Evolutionary conservation across 768 basidiomycete species (phyloP).

Genomic region (Amanita rimosa): DNA sequence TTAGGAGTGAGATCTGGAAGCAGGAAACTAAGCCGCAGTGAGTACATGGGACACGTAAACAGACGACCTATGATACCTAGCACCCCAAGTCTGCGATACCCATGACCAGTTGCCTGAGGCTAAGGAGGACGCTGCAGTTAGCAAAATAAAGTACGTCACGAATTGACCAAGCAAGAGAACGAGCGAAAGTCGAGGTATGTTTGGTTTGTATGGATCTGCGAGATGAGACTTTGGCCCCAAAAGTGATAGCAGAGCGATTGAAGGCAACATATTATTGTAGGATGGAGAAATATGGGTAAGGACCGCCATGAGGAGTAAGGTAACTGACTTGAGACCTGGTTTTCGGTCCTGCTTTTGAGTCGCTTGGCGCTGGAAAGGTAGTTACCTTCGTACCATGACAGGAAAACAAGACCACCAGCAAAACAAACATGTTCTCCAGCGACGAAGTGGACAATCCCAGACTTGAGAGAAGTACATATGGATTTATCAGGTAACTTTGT

Average conservation of each 20-base stretch:
- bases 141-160: constrained; percentile 30
- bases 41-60: background rate
- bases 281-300: constrained; percentile 66
- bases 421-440: constrained; percentile 65
- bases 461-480: constrained; percentile 73
- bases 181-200: constrained; percentile 16
- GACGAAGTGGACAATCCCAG: constrained; percentile 76
- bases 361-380: background rate
- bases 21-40: constrained; percentile 39
- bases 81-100: constrained; percentile 77
- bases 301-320: constrained; percentile 60
- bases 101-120: constrained; percentile 55
- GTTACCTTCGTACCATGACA: constrained; percentile 35
- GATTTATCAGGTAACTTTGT: constrained; percentile 78
- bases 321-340: constrained; percentile 44
- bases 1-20: constrained; percentile 91
- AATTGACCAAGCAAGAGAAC: constrained; percentile 39
- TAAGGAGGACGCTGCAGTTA: constrained; percentile 41
- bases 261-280: constrained; percentile 53
- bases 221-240: constrained; percentile 54
- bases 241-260: constrained; percentile 55
- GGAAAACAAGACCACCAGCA: constrained; percentile 62
- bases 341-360: background rate
- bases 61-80: constrained; percentile 40
- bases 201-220: constrained; percentile 42